Evolutionary conservation across 306 rosid genomes (phyloP).

Genomic region (Trichosanthes truncata): DNA sequence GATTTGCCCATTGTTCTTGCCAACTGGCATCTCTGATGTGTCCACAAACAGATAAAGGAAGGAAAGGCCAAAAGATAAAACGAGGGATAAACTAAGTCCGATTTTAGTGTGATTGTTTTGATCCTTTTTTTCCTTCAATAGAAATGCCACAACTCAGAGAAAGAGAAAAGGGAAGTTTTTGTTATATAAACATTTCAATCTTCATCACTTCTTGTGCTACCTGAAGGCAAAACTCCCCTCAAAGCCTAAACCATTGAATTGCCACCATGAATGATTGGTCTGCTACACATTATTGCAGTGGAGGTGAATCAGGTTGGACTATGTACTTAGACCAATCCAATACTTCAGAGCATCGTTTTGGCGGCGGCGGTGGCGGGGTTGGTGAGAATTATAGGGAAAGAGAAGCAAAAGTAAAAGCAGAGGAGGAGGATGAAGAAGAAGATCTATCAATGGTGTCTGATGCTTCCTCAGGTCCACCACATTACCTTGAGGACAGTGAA

Average conservation of each 20-base stretch:
- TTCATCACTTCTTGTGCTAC: not conserved
- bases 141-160: not conserved
- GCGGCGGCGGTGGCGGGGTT: conserved; percentile 7
- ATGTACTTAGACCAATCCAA: conserved; percentile 61
- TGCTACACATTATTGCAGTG: conserved; percentile 44
- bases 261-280: conserved; percentile 18
- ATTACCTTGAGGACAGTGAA: conserved; percentile 25
- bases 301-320: conserved; percentile 96
- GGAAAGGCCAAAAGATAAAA: conserved; percentile 55
- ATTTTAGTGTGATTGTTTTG: conserved; percentile 48
- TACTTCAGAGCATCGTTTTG: conserved; percentile 30
- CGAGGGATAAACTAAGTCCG: conserved; percentile 53
- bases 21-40: conserved; percentile 84
- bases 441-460: conserved; percentile 65
- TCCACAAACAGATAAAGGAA: conserved; percentile 25
- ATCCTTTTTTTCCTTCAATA: conserved; percentile 16
- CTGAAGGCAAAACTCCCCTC: not conserved
- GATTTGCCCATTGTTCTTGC: conserved; percentile 32
- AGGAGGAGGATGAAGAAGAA: conserved; percentile 25
- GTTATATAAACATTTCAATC: not conserved
- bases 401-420: conserved; percentile 8
- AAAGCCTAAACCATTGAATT: not conserved
- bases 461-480: conserved; percentile 73
- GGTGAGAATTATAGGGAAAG: conserved; percentile 12
- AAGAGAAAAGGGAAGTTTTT: not conserved